Evolutionary conservation across 495 filamentous ascomycete genomes (phyloP).

Genomic region (Lichina pygmaea): DNA sequence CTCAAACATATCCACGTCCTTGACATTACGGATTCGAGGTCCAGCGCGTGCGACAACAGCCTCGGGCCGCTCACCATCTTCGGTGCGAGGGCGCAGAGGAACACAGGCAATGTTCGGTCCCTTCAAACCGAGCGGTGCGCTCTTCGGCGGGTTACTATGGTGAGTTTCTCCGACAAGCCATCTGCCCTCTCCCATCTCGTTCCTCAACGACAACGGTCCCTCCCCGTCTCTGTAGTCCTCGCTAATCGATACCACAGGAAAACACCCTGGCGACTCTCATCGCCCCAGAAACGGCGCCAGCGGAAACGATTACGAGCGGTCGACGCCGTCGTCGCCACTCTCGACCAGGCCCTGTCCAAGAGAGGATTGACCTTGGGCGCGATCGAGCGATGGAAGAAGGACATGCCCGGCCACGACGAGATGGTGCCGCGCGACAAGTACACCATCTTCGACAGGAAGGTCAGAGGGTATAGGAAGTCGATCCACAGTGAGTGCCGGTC

Average conservation of each 20-base stretch:
- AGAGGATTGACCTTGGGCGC: constrained; percentile 39
- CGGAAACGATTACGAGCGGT: constrained; percentile 64
- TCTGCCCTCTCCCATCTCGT: background rate
- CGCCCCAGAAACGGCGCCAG: constrained; percentile 71
- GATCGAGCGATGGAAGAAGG: constrained; percentile 65
- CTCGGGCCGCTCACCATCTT: too few species aligned
- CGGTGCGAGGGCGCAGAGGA: background rate
- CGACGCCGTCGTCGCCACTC: constrained; percentile 50
- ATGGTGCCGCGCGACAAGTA: constrained; percentile 96
- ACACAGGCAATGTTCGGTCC: constrained; percentile 37
- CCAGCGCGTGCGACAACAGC: too few species aligned
- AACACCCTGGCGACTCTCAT: constrained; percentile 86
- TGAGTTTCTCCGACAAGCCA: constrained; percentile 13
- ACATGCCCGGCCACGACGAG: constrained; percentile 90
- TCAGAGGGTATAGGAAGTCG: constrained; percentile 81
- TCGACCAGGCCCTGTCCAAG: constrained; percentile 49
- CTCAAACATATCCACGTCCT: too few species aligned
- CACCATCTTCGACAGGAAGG: constrained; percentile 89
- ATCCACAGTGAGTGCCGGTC: constrained; percentile 57
- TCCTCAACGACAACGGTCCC: background rate
- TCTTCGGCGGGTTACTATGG: constrained; percentile 68
- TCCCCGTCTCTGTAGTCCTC: background rate
- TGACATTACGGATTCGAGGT: too few species aligned
- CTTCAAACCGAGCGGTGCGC: constrained; percentile 49
- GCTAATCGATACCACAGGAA: constrained; percentile 34